phyloP scores from a whole-genome alignment of 352 stramenopile genomes.

The Pythium biforme region DNA sequence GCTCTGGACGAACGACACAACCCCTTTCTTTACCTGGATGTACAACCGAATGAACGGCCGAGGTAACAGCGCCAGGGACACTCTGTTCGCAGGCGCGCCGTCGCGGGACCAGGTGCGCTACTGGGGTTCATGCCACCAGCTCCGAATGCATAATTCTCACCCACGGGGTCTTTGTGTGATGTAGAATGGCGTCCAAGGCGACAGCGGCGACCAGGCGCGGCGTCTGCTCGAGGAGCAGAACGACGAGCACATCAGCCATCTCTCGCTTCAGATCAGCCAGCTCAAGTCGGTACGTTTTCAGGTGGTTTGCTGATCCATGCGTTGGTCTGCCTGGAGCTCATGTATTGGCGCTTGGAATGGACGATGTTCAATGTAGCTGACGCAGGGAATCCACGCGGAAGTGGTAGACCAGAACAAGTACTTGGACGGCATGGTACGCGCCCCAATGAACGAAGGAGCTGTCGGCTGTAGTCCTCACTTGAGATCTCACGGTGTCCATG shows the following conservation, averaged over 20 bases:
- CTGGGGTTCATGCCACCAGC: background rate
- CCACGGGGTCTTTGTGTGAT: conserved; percentile 5
- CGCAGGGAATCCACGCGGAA: conserved; percentile 74
- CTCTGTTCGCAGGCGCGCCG: conserved; percentile 61
- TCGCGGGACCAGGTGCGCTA: conserved; percentile 45
- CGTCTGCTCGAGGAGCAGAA: conserved; percentile 84
- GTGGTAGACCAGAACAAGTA: conserved; percentile 83
- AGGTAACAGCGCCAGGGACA: conserved; percentile 46
- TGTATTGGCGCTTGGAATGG: background rate
- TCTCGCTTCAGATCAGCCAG: conserved; percentile 86
- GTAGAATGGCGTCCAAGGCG: conserved; percentile 36
- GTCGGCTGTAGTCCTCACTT: background rate
- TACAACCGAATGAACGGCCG: conserved; percentile 80
- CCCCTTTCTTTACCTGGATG: conserved; percentile 39
- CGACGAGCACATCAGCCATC: conserved; percentile 85
- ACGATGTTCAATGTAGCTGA: conserved; percentile 45
- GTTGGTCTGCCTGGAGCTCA: no score
- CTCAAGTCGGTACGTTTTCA: conserved; percentile 64
- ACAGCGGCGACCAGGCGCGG: conserved; percentile 79
- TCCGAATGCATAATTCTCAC: background rate
- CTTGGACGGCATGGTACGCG: conserved; percentile 74
- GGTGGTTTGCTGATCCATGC: no score
- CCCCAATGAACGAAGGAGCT: background rate
- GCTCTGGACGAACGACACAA: background rate
- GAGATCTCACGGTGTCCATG: background rate